Evolutionary conservation across 78 protist genomes (phyloP), one percentile per base, ranked within the genome.

Genomic region (Emiliania huxleyi): DNA sequence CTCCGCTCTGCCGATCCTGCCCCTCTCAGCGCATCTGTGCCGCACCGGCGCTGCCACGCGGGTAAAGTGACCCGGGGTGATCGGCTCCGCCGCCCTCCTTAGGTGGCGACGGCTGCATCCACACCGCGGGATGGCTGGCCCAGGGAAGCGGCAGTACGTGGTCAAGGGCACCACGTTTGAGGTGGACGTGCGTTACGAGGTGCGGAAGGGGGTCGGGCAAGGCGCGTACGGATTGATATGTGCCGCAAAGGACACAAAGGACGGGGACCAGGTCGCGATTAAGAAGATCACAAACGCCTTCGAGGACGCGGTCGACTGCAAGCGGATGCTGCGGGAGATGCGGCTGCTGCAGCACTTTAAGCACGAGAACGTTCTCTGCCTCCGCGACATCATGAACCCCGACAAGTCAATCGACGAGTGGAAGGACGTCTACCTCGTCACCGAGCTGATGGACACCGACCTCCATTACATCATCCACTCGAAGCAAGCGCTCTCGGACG

Each of bases 361-460:
- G n/a, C 98, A 97, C 90, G 97, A 96, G 45, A 96, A 96, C 69
- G 95, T 96, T 2, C n/a, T 87, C 33, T 33, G 26, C 81, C 35
- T 93, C 44, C 71, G 71, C 37, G 96, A 92, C 90, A 87, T 93
- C 85, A 84, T 90, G 84, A 23, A 2, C 33, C 52, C 88, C 5
- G 26, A 40, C 22, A 83, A 87, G 40, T 1, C 55, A 44, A 5
- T 45, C 4, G 48, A 21, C 44, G 83, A 52, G 22, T 95, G 92
- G 94, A 85, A 95, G 35, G 95, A 95, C 93, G 75, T 93, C 40
- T 90, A 48, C 33, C 29, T 91, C 25, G 93, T 99, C 25, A 95
- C 96, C 26, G 99, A 97, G 52, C 96, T 98, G 42, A 96, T 98
- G 98, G 99, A 99, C 93, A 98, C 99, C 15, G 99, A 99, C 90